Percentiles rank a stretch among this genome's conserved stretches.
Evolutionary conservation across 768 basidiomycete genomes (phyloP).

Genomic region (Lepiota brunneoincarnata): DNA sequence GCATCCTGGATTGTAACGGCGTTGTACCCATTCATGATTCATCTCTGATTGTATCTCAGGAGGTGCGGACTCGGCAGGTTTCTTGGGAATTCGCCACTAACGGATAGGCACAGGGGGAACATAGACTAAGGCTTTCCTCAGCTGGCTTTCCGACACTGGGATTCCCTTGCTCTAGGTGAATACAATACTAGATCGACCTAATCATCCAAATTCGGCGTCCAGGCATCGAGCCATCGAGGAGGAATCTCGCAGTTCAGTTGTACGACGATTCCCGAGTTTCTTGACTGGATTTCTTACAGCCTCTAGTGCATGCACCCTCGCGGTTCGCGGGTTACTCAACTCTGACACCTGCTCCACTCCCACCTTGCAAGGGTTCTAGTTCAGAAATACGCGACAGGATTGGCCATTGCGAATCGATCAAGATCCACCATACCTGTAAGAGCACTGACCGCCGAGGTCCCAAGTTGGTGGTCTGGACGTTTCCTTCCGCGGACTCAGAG

Average conservation of each 20-base stretch:
- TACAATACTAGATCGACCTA: no score
- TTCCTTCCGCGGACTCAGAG: constrained; percentile 8
- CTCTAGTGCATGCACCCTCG: neutral
- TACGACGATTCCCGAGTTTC: neutral
- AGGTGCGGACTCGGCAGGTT: neutral
- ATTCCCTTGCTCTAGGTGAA: neutral
- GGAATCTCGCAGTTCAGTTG: neutral
- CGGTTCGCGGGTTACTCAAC: constrained; percentile 8
- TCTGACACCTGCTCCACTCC: neutral
- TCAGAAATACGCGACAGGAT: neutral
- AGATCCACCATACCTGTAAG: neutral
- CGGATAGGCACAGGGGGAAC: neutral
- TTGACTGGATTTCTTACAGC: neutral
- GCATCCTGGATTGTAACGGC: neutral
- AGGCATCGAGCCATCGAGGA: neutral
- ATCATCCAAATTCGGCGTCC: neutral
- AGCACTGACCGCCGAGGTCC: neutral
- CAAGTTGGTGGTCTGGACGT: neutral
- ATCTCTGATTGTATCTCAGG: constrained; percentile 9
- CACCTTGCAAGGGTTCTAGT: constrained; percentile 1
- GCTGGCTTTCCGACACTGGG: neutral
- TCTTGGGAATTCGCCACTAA: neutral
- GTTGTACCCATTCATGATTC: neutral
- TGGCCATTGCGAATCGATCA: constrained; percentile 1
- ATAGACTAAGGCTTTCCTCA: neutral